Evolutionary conservation across 208 protist species (phyloP).

Genomic region (Blastocrithidia nonstop): DNA sequence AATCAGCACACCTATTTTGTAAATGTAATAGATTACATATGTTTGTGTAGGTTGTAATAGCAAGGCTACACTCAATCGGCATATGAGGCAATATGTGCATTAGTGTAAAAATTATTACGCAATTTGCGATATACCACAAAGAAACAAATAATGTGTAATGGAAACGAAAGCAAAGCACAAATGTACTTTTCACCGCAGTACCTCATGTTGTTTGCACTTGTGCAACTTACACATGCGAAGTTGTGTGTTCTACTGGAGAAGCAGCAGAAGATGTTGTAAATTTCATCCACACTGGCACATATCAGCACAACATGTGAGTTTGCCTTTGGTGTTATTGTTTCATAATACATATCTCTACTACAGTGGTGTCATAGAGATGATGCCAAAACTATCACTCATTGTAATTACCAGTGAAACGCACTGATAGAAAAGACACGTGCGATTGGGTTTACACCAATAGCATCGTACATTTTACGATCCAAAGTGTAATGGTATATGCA

Average conservation of each 20-base stretch:
- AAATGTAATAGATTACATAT: too few species aligned
- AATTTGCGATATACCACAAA: neutral
- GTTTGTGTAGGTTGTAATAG: constrained; percentile 15
- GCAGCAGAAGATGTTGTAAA: constrained; percentile 8
- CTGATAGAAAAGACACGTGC: too few species aligned
- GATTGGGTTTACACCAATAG: too few species aligned
- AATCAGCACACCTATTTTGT: too few species aligned
- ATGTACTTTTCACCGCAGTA: constrained; percentile 55
- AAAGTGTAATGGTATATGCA: too few species aligned
- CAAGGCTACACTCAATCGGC: constrained; percentile 42
- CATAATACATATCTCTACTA: constrained; percentile 35
- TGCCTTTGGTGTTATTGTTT: constrained; percentile 38
- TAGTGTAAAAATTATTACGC: constrained; percentile 13
- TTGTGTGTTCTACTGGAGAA: constrained; percentile 40
- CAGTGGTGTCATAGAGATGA: constrained; percentile 11
- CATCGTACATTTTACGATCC: too few species aligned
- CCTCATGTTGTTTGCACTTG: constrained; percentile 36
- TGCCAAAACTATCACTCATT: too few species aligned
- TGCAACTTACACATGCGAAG: constrained; percentile 39
- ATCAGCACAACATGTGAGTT: constrained; percentile 32
- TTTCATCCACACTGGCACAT: constrained; percentile 11
- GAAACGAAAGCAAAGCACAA: neutral
- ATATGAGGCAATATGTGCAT: constrained; percentile 26
- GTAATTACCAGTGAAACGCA: too few species aligned
- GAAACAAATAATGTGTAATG: neutral